Percentiles rank a stretch among this genome's conserved stretches.
Evolutionary conservation across 257 asterid species (phyloP).

Genomic region (Ocimum tenuiflorum): DNA sequence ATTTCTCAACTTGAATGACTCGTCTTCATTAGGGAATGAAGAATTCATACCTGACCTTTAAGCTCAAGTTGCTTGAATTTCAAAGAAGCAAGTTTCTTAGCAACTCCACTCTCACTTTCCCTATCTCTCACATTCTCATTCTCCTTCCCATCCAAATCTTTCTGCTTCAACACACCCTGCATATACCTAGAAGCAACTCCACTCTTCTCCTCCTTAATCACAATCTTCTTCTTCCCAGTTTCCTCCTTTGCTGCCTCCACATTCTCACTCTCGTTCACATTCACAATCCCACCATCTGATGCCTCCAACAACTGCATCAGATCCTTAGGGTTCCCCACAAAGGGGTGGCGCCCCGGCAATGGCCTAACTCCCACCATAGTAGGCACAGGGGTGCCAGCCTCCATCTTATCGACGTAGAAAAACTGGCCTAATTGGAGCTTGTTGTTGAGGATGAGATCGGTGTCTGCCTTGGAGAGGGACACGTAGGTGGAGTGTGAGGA

Average conservation of each 20-base stretch:
- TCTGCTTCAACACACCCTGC: conserved; percentile 53
- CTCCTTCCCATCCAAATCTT: conserved; percentile 30
- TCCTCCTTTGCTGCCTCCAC: conserved; percentile 23
- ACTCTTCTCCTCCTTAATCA: conserved; percentile 73
- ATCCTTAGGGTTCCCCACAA: conserved; percentile 73
- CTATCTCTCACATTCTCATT: too few species aligned
- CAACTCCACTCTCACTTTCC: conserved; percentile 31
- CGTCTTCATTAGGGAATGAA: not conserved
- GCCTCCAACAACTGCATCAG: conserved; percentile 68
- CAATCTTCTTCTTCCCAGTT: conserved; percentile 38
- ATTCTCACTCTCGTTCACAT: not conserved
- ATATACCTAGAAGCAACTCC: conserved; percentile 72
- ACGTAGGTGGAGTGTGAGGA: conserved; percentile 86
- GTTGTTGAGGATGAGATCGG: conserved; percentile 67
- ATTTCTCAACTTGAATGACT: too few species aligned
- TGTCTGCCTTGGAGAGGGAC: conserved; percentile 51
- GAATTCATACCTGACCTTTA: conserved; percentile 47
- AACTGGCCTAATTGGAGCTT: conserved; percentile 74
- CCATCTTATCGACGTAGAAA: conserved; percentile 71
- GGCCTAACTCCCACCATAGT: conserved; percentile 63
- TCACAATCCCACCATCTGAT: conserved; percentile 28
- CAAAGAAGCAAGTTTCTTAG: conserved; percentile 26
- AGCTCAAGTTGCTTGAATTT: conserved; percentile 43
- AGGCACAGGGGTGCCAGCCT: conserved; percentile 65
- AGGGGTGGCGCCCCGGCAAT: conserved; percentile 71